phyloP scores from a whole-genome alignment of 192 early-diverging fungal genomes.

The Umbelopsis sp. region DNA sequence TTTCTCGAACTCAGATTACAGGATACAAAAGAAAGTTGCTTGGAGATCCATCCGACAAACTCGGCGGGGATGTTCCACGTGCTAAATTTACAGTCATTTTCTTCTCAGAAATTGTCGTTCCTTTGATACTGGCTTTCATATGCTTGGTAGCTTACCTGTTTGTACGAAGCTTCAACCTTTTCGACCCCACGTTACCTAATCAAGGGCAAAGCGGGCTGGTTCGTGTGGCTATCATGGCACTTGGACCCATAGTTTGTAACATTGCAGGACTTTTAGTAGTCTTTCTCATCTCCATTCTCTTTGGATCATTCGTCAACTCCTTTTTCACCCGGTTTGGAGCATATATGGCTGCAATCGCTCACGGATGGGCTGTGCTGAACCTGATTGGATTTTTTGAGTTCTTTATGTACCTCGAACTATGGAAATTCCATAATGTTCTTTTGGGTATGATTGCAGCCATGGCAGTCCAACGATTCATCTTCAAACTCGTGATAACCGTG shows the following conservation, averaged over 20 bases:
- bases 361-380: conserved; percentile 62
- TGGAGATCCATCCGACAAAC: conserved; percentile 66
- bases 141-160: conserved; percentile 67
- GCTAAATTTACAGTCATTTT: conserved; percentile 71
- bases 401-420: conserved; percentile 71
- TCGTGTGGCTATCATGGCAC: conserved; percentile 61
- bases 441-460: conserved; percentile 69
- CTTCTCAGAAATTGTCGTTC: conserved; percentile 73
- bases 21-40: conserved; percentile 77
- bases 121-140: conserved; percentile 61
- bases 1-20: conserved; percentile 71
- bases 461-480: conserved; percentile 71
- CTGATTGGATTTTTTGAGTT: conserved; percentile 67
- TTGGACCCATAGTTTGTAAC: conserved; percentile 74
- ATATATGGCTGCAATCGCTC: conserved; percentile 68
- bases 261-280: conserved; percentile 60
- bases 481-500: conserved; percentile 70
- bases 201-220: conserved; percentile 50
- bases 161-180: conserved; percentile 58
- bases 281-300: conserved; percentile 65
- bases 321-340: conserved; percentile 72
- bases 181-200: conserved; percentile 19
- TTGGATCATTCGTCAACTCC: conserved; percentile 60
- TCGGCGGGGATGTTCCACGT: conserved; percentile 61
- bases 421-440: conserved; percentile 64